Percentiles rank a stretch among this genome's conserved stretches.
phyloP scores from a whole-genome alignment of 805 yeast genomes.

The Lachancea cidri region DNA sequence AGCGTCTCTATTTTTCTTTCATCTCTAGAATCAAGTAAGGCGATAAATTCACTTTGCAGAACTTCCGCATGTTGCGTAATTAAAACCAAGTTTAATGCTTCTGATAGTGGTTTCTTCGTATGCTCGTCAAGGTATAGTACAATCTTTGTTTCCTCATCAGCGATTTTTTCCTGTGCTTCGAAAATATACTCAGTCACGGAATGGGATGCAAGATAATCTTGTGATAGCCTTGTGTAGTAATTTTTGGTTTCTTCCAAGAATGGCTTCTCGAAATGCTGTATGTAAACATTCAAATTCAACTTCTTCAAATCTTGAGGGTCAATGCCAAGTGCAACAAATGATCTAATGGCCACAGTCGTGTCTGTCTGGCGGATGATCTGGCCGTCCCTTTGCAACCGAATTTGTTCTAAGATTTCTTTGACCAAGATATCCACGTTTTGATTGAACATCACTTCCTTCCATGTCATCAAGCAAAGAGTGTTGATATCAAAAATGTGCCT shows the following conservation, averaged over 20 bases:
- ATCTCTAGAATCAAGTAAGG: slow-evolving; percentile 58
- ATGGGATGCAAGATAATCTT: slow-evolving; percentile 58
- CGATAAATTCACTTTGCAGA: slow-evolving; percentile 70
- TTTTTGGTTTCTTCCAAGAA: slow-evolving; percentile 66
- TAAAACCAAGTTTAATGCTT: slow-evolving; percentile 67
- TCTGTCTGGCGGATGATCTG: slow-evolving; percentile 62
- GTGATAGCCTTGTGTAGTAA: slow-evolving; percentile 52
- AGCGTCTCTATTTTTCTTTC: slow-evolving; percentile 70
- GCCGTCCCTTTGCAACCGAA: slow-evolving; percentile 74
- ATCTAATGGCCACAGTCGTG: slow-evolving; percentile 70
- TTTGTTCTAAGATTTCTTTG: slow-evolving; percentile 66
- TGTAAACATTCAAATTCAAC: slow-evolving; percentile 75
- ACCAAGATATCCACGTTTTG: slow-evolving; percentile 57
- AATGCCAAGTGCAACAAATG: slow-evolving; percentile 85
- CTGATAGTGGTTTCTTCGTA: slow-evolving; percentile 72
- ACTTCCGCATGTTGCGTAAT: slow-evolving; percentile 73
- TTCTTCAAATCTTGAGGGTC: slow-evolving; percentile 87
- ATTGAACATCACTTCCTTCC: slow-evolving; percentile 81
- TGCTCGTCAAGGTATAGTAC: slow-evolving; percentile 79
- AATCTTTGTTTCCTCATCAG: slow-evolving; percentile 77
- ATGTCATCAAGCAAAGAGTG: slow-evolving; percentile 77
- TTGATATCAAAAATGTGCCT: slow-evolving; percentile 87
- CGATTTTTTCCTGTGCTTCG: slow-evolving; percentile 75
- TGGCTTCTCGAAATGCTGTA: slow-evolving; percentile 68
- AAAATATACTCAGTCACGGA: slow-evolving; percentile 88